These are phyloP conservation scores for Triticum timopheevii DNA, from an alignment of 176 grass and related monocot species.

Conservation along the genomic window DNA sequence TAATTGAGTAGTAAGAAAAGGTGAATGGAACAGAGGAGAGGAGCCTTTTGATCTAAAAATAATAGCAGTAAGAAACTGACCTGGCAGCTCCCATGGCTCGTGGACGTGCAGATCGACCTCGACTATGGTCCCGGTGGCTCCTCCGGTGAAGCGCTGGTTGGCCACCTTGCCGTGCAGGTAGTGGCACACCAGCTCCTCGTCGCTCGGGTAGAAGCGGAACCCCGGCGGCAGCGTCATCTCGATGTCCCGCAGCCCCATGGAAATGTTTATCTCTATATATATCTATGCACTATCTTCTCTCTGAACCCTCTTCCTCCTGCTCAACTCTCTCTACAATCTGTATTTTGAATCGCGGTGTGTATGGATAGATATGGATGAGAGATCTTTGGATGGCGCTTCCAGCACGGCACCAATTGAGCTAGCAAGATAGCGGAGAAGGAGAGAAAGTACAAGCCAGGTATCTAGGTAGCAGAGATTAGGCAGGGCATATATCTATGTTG, in stretches of 20 bases:
- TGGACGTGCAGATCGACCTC: constrained; percentile 75
- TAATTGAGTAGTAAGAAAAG: too few relatives aligned
- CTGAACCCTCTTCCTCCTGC: not conserved
- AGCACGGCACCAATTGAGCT: not conserved
- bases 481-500: not conserved
- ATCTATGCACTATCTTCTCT: not conserved
- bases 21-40: too few relatives aligned
- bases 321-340: not conserved
- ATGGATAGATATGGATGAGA: not conserved
- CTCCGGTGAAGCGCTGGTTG: constrained; percentile 40
- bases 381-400: not conserved
- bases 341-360: not conserved
- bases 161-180: constrained; percentile 70
- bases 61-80: not conserved
- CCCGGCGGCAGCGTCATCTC: constrained; percentile 71
- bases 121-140: constrained; percentile 36
- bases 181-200: constrained; percentile 76
- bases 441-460: not conserved
- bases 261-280: not conserved
- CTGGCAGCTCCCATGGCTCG: constrained; percentile 83
- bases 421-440: not conserved
- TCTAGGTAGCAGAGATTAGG: not conserved
- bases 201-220: constrained; percentile 70
- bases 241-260: constrained; percentile 63
- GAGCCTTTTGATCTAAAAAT: too few relatives aligned